These are phyloP conservation scores for Phalaenopsis hybrid DNA, from an alignment of 116 monocot genomes.

Conservation along the genomic window DNA sequence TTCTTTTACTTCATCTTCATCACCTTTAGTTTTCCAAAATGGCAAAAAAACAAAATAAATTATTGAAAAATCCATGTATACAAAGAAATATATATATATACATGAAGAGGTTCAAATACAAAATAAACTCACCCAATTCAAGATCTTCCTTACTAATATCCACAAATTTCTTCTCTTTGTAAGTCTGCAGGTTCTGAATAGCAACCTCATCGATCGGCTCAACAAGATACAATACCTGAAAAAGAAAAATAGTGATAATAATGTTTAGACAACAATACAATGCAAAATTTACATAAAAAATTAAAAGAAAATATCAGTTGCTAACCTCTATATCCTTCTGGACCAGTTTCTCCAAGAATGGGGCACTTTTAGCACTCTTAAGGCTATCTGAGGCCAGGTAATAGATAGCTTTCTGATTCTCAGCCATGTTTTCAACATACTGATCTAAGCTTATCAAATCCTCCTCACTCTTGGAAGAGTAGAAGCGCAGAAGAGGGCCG, in stretches of 20 bases:
- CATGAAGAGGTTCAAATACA: not conserved
- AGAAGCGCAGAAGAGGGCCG: conserved; percentile 65
- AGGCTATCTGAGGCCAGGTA: conserved; percentile 91
- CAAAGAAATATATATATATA: not conserved
- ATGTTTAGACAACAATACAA: not conserved
- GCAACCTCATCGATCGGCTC: conserved; percentile 99
- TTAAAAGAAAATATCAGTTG: not conserved
- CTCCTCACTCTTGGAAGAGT: conserved; percentile 81
- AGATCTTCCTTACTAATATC: conserved; percentile 99
- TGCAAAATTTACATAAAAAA: not conserved
- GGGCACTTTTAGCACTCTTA: conserved; percentile 92
- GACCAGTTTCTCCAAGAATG: conserved; percentile 83
- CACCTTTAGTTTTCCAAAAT: conserved; percentile 32
- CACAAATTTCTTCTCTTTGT: conserved; percentile 97
- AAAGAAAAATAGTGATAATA: not conserved
- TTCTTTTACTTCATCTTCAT: conserved; percentile 85
- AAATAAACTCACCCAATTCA: conserved; percentile 57
- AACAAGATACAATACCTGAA: conserved; percentile 90
- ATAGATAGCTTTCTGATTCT: conserved; percentile 89
- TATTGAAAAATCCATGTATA: not conserved
- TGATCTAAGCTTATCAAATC: conserved; percentile 82
- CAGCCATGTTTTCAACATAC: conserved; percentile 90
- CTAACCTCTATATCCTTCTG: conserved; percentile 90
- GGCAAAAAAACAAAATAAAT: not conserved
- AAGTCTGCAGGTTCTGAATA: conserved; percentile 89